A percentile compares a stretch with the other conserved stretches of the same genome.
phyloP scores from a whole-genome alignment of 306 rosid species.

The Pyrus communis region DNA sequence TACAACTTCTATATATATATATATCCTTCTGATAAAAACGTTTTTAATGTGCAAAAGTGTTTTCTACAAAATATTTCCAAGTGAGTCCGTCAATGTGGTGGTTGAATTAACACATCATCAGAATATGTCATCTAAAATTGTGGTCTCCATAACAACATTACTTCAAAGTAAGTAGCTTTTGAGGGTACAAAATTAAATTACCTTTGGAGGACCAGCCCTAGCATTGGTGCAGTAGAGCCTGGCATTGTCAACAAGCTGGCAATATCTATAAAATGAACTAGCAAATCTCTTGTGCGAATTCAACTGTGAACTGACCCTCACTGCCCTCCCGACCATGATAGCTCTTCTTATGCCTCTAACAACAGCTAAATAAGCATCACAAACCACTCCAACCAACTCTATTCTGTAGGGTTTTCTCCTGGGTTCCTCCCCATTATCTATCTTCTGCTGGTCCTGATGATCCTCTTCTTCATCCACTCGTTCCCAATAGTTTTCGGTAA shows the following conservation, averaged over 20 bases:
- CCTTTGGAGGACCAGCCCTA: constrained; percentile 58
- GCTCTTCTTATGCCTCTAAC: constrained; percentile 95
- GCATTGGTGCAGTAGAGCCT: constrained; percentile 57
- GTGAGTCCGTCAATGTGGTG: not conserved
- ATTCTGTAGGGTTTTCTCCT: constrained; percentile 64
- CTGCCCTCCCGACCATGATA: constrained; percentile 71
- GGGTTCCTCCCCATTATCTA: not conserved
- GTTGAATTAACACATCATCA: not conserved
- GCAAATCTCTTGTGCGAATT: constrained; percentile 95
- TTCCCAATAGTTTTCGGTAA: constrained; percentile 81
- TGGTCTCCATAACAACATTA: not conserved
- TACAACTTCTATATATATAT: too few relatives aligned
- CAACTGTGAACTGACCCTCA: constrained; percentile 79
- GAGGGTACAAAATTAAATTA: constrained; percentile 25
- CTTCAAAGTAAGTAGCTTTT: not conserved
- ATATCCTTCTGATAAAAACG: too few relatives aligned
- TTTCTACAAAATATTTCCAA: not conserved
- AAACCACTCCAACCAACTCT: constrained; percentile 89
- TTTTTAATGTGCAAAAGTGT: not conserved
- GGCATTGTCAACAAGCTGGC: constrained; percentile 76
- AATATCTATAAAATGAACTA: constrained; percentile 54
- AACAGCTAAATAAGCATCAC: constrained; percentile 89
- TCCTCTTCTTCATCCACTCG: constrained; percentile 37
- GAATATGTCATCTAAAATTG: not conserved
- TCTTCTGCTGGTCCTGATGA: constrained; percentile 10